Percentiles rank a stretch among this genome's conserved stretches.
phyloP scores from a whole-genome alignment of 140 eudicot species.

The Flaveria floridana region DNA sequence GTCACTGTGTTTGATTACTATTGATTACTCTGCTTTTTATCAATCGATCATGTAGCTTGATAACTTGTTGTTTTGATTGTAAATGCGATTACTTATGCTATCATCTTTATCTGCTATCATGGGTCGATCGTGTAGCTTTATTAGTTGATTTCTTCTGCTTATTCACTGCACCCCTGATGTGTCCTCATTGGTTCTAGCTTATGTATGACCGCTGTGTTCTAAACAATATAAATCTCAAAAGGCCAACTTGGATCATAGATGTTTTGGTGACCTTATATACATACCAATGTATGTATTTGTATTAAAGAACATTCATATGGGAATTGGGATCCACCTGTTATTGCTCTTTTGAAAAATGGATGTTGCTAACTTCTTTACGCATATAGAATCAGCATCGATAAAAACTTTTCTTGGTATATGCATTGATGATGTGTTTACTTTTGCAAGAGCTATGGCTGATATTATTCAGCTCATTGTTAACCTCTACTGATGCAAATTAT shows the following conservation, averaged over 20 bases:
- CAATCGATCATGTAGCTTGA: constrained; percentile 1
- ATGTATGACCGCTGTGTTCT: too few species aligned
- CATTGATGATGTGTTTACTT: background rate
- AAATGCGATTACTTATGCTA: too few species aligned
- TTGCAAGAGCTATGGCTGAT: constrained; percentile 7
- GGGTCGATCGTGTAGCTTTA: too few species aligned
- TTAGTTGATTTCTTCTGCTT: background rate
- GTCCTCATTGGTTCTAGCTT: too few species aligned
- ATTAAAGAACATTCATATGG: background rate
- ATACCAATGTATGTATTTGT: background rate
- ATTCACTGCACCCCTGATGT: background rate
- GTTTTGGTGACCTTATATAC: background rate
- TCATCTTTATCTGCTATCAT: too few species aligned
- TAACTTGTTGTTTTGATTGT: background rate
- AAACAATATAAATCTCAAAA: too few species aligned
- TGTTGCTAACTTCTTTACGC: background rate
- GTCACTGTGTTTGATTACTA: background rate
- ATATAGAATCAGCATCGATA: background rate
- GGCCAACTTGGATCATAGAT: background rate
- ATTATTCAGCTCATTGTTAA: constrained; percentile 4
- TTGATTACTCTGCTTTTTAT: background rate
- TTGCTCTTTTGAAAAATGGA: background rate
- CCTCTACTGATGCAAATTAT: background rate
- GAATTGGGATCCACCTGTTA: background rate
- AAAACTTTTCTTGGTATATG: background rate